Evolutionary conservation across 2,329 filamentous ascomycete species (phyloP).

Genomic region (Cylindrodendrum hubeiense): DNA sequence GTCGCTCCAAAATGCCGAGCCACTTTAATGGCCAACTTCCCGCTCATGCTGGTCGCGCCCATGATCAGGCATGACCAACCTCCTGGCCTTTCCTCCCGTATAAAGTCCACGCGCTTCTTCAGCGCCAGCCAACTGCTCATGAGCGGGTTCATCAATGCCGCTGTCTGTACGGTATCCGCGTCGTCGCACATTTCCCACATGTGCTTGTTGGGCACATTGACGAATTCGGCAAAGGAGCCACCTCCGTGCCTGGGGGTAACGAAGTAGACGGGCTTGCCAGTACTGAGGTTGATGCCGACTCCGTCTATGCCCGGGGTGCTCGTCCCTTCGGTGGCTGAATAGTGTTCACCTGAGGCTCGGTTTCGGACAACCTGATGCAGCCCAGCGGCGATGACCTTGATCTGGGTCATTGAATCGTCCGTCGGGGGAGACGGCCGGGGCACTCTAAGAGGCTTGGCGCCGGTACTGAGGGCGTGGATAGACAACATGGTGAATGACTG

Average conservation of each 20-base stretch:
- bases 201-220: conserved; percentile 58
- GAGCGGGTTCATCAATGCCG: conserved; percentile 66
- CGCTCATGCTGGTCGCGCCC: conserved; percentile 66
- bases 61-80: conserved; percentile 64
- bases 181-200: conserved; percentile 56
- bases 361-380: conserved; percentile 66
- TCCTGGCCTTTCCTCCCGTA: conserved; percentile 33
- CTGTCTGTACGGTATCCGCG: conserved; percentile 62
- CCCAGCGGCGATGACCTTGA: conserved; percentile 65
- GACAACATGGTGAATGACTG: neutral
- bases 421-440: neutral
- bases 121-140: conserved; percentile 71
- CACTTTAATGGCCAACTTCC: conserved; percentile 62
- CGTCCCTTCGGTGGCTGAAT: conserved; percentile 58
- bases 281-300: conserved; percentile 58
- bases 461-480: neutral
- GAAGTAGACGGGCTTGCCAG: conserved; percentile 64
- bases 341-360: conserved; percentile 67
- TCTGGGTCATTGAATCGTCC: conserved; percentile 53
- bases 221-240: conserved; percentile 61
- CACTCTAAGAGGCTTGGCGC: neutral
- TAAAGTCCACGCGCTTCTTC: conserved; percentile 54
- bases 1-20: conserved; percentile 62
- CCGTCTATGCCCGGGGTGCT: conserved; percentile 67
- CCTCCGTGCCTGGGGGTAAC: conserved; percentile 27